These are phyloP conservation scores for Podila epicladia DNA, from an alignment of 192 early-diverging fungal genomes.

Conservation along the genomic window DNA sequence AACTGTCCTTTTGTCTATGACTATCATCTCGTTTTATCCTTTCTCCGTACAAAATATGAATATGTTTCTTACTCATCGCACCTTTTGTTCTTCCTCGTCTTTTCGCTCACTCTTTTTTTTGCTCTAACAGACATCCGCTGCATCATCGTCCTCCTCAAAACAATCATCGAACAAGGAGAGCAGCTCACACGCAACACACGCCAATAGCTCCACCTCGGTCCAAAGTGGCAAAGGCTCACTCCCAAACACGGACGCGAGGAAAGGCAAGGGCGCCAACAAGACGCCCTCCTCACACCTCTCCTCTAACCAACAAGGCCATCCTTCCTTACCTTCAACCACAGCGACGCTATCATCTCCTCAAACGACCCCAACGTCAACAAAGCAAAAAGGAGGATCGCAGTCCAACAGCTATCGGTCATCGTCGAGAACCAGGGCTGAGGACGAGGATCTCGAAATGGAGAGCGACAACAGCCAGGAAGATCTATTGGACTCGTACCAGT, in stretches of 20 bases:
- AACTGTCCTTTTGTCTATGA: not conserved
- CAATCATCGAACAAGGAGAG: not conserved
- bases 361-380: not conserved
- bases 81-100: too few species aligned
- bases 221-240: not conserved
- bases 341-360: not conserved
- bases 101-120: too few species aligned
- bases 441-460: constrained; percentile 48
- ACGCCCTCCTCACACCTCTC: too few species aligned
- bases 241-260: not conserved
- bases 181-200: not conserved
- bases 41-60: not conserved
- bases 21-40: not conserved
- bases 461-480: constrained; percentile 37
- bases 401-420: constrained; percentile 9
- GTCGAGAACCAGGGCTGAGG: constrained; percentile 21
- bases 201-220: too few species aligned
- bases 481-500: constrained; percentile 33
- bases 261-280: not conserved
- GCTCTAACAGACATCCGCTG: not conserved
- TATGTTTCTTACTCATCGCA: not conserved
- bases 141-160: constrained; percentile 3
- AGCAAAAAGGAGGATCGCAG: constrained; percentile 14
- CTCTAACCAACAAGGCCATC: too few species aligned
- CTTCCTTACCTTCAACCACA: not conserved